Conservation (phyloP, 495 filamentous ascomycete species). For the Gamarada debralockiae region DNA sequence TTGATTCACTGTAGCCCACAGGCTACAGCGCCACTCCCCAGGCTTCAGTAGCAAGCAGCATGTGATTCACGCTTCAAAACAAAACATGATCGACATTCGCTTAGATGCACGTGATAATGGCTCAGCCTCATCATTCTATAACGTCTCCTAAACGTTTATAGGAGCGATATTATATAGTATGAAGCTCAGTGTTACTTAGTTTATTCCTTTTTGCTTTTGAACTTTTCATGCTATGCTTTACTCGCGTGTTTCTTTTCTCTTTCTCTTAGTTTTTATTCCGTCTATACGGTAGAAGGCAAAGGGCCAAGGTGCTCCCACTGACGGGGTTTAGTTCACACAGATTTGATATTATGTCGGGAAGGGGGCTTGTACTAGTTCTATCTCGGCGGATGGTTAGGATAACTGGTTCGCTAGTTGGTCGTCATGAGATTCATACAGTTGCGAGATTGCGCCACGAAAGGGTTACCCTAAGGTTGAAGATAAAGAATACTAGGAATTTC, state of each 20-base stretch:
- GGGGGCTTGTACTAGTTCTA: conserved; percentile 9
- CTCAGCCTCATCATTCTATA: conserved; percentile 15
- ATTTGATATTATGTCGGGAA: conserved; percentile 5
- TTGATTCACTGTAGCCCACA: no score
- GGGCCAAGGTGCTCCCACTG: conserved; percentile 10
- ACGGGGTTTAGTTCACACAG: background rate
- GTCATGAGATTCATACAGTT: conserved; percentile 5
- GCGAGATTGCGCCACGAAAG: background rate
- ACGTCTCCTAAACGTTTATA: conserved; percentile 16
- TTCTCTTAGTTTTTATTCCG: conserved; percentile 11
- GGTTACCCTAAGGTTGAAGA: background rate
- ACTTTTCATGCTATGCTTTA: conserved; percentile 16
- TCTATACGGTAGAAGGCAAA: conserved; percentile 2
- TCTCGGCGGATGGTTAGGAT: background rate
- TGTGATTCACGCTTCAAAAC: no score
- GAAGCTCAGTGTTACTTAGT: conserved; percentile 10
- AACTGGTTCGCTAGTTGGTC: conserved; percentile 4
- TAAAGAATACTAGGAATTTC: no score
- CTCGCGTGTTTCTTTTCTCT: conserved; percentile 13
- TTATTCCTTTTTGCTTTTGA: no score
- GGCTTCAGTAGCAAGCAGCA: no score
- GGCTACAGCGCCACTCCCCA: no score
- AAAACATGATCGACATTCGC: conserved; percentile 9
- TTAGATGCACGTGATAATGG: conserved; percentile 14
- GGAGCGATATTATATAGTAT: conserved; percentile 11